Evolutionary conservation across 306 rosid species (phyloP).

Genomic region (Pterocarpus macrocarpus): DNA sequence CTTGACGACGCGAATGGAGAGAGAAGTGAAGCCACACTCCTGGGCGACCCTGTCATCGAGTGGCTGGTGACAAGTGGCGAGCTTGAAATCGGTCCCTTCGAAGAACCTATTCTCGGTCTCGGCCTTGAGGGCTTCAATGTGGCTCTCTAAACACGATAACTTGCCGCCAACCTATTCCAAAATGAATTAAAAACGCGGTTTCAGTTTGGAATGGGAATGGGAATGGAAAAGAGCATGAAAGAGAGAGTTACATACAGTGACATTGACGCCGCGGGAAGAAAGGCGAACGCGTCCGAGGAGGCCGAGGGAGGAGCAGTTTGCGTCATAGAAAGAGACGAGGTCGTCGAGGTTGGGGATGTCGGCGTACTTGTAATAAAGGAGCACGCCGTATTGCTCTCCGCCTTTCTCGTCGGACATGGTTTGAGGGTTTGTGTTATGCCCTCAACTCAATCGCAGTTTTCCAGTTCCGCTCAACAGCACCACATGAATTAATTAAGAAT

Average conservation of each 20-base stretch:
- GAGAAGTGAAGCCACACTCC: slow-evolving; percentile 93
- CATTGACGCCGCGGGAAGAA: slow-evolving; percentile 86
- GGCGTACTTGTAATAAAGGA: slow-evolving; percentile 76
- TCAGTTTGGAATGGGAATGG: neutral
- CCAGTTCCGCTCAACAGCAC: too few relatives aligned
- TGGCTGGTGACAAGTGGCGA: slow-evolving; percentile 76
- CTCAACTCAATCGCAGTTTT: neutral
- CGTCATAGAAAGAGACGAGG: slow-evolving; percentile 68
- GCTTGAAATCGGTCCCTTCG: slow-evolving; percentile 89
- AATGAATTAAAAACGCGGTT: neutral
- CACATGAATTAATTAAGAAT: too few relatives aligned
- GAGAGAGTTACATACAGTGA: slow-evolving; percentile 62
- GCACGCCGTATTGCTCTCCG: slow-evolving; percentile 66
- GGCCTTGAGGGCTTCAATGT: slow-evolving; percentile 66
- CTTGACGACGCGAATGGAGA: slow-evolving; percentile 82
- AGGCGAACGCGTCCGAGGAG: slow-evolving; percentile 93
- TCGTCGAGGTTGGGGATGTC: slow-evolving; percentile 66
- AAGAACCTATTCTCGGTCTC: slow-evolving; percentile 51
- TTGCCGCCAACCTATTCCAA: slow-evolving; percentile 76
- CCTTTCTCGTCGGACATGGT: slow-evolving; percentile 53
- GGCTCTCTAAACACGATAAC: slow-evolving; percentile 67
- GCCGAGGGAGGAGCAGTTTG: slow-evolving; percentile 77
- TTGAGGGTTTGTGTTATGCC: slow-evolving; percentile 35
- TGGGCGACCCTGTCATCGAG: slow-evolving; percentile 61
- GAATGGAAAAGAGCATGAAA: neutral